phyloP scores from a whole-genome alignment of 495 filamentous ascomycete species.

The Penicillium paxilli region DNA sequence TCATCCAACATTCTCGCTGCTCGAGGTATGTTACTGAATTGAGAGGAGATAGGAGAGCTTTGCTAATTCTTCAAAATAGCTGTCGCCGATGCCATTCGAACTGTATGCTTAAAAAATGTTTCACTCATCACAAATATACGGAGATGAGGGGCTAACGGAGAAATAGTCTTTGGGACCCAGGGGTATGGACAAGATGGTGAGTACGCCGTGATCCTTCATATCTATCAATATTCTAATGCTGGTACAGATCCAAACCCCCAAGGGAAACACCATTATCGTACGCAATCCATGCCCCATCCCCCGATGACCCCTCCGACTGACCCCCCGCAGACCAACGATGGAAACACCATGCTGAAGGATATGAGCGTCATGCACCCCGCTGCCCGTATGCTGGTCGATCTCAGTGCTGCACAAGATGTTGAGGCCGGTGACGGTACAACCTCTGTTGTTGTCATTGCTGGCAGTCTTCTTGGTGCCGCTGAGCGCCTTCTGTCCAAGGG shows the following conservation, averaged over 20 bases:
- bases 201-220: conserved; percentile 1
- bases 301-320: conserved; percentile 22
- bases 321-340: conserved; percentile 79
- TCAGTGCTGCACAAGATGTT: conserved; percentile 95
- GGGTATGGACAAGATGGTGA: conserved; percentile 95
- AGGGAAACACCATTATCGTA: conserved; percentile 92
- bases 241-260: conserved; percentile 80
- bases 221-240: conserved; percentile 22
- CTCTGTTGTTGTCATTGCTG: conserved; percentile 95
- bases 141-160: conserved; percentile 46
- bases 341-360: conserved; percentile 96
- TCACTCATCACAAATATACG: conserved; percentile 9
- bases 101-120: conserved; percentile 46
- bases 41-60: background rate
- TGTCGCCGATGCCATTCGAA: conserved; percentile 95
- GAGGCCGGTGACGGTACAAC: conserved; percentile 98
- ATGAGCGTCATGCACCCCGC: conserved; percentile 99
- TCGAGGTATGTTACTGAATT: conserved; percentile 62
- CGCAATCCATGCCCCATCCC: conserved; percentile 19
- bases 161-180: conserved; percentile 67
- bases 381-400: conserved; percentile 97
- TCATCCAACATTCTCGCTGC: conserved; percentile 95
- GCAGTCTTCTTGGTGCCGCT: conserved; percentile 89
- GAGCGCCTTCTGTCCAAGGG: conserved; percentile 87
- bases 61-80: conserved; percentile 54